phyloP scores from a whole-genome alignment of 2,329 filamentous ascomycete species.

The Tolypocladium ovalisporum region DNA sequence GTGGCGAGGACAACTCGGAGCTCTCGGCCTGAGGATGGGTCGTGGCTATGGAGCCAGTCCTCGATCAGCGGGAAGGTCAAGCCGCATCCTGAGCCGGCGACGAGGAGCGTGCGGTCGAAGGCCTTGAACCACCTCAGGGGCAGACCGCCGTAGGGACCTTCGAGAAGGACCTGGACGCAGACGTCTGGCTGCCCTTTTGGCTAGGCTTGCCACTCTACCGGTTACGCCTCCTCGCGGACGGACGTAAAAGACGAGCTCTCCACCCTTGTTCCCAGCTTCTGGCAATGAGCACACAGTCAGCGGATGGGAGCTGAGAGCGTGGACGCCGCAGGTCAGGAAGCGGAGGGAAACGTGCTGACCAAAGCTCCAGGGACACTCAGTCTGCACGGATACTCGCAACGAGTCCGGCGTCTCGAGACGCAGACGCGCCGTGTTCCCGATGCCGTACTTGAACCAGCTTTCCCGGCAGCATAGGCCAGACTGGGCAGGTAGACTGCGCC shows the following conservation, averaged over 20 bases:
- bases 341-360: constrained; percentile 46
- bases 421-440: constrained; percentile 30
- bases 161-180: constrained; percentile 35
- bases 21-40: constrained; percentile 3
- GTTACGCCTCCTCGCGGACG: constrained; percentile 39
- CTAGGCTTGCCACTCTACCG: constrained; percentile 27
- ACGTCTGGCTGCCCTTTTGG: constrained; percentile 22
- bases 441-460: constrained; percentile 38
- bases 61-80: constrained; percentile 39
- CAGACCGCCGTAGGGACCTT: constrained; percentile 49
- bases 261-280: constrained; percentile 7
- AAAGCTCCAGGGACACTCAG: constrained; percentile 33
- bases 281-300: constrained; percentile 45
- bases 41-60: constrained; percentile 11
- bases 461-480: constrained; percentile 34
- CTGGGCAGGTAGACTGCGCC: constrained; percentile 20
- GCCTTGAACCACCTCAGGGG: constrained; percentile 20
- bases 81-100: constrained; percentile 45
- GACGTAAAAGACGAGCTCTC: constrained; percentile 42
- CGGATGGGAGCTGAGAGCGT: constrained; percentile 36
- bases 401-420: constrained; percentile 22
- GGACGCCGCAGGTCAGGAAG: constrained; percentile 32
- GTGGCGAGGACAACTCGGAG: constrained; percentile 17
- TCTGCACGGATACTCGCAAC: constrained; percentile 31
- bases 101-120: constrained; percentile 32